Conservation (phyloP, 179 eudicot species). For the Camellia oleifera region DNA sequence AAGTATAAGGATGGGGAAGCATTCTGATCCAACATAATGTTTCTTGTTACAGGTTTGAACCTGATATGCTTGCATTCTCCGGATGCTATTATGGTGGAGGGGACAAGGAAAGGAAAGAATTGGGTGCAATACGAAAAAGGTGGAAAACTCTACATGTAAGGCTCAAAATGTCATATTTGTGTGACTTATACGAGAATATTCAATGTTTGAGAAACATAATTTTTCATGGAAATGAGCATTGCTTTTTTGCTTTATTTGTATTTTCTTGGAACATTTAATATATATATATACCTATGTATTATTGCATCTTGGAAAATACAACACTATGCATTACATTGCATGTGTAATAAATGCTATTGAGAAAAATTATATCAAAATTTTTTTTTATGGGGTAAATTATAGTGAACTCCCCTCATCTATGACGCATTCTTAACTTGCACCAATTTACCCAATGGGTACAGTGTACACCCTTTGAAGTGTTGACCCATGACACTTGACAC, state of each 20-base stretch:
- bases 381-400: too few relatives aligned
- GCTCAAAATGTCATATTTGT: slow-evolving; percentile 21
- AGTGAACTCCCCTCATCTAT: too few relatives aligned
- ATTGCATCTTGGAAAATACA: not conserved
- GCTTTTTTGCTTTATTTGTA: not conserved
- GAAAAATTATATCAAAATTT: not conserved
- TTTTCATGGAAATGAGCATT: slow-evolving; percentile 11
- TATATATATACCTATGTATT: too few relatives aligned
- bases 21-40: slow-evolving; percentile 18
- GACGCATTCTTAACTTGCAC: too few relatives aligned
- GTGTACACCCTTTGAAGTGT: too few relatives aligned
- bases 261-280: not conserved
- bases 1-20: not conserved
- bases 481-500: too few relatives aligned
- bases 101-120: slow-evolving; percentile 73
- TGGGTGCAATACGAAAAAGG: slow-evolving; percentile 81
- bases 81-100: slow-evolving; percentile 99
- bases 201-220: not conserved
- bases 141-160: slow-evolving; percentile 99
- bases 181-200: not conserved
- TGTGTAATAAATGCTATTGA: not conserved
- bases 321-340: not conserved
- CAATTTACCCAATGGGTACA: too few relatives aligned
- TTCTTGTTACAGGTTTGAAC: slow-evolving; percentile 75
- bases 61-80: slow-evolving; percentile 99